Evolutionary conservation across 2,329 filamentous ascomycete genomes (phyloP).

Genomic region (Neurospora sp.): DNA sequence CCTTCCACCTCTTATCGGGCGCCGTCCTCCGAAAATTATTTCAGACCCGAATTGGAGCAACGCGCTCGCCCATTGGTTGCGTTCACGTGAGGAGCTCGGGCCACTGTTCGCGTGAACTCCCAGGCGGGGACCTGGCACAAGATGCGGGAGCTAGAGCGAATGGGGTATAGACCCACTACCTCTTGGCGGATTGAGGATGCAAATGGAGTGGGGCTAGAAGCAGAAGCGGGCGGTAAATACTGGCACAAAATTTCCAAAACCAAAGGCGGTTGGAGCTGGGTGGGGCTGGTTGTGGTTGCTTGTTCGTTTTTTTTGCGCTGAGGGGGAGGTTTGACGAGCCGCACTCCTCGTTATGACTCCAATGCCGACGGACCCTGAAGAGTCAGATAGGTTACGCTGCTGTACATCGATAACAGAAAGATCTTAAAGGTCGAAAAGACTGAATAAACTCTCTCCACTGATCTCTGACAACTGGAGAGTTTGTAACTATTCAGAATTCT

Average conservation of each 20-base stretch:
- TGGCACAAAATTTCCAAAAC: neutral
- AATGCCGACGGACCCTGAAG: neutral
- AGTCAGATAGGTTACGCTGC: neutral
- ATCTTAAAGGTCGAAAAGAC: neutral
- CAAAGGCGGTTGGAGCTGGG: neutral
- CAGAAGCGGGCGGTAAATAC: neutral
- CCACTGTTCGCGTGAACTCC: neutral
- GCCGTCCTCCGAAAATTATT: neutral
- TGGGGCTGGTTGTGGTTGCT: neutral
- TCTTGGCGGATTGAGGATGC: neutral
- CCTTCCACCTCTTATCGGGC: neutral
- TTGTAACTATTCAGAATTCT: neutral
- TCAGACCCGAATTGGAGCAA: neutral
- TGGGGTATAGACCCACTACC: neutral
- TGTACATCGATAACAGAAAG: neutral
- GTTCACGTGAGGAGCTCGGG: neutral
- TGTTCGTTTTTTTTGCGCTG: neutral
- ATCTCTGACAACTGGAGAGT: neutral
- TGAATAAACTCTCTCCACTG: neutral
- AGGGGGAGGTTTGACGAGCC: neutral
- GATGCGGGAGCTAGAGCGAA: neutral
- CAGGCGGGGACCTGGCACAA: neutral
- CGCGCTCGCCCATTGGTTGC: neutral
- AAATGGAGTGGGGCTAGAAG: neutral
- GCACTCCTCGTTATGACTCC: neutral